Percentiles rank a stretch among this genome's conserved stretches.
Evolutionary conservation across 108 stramenopile genomes (phyloP).

Genomic region (Bacterosira constricta): DNA sequence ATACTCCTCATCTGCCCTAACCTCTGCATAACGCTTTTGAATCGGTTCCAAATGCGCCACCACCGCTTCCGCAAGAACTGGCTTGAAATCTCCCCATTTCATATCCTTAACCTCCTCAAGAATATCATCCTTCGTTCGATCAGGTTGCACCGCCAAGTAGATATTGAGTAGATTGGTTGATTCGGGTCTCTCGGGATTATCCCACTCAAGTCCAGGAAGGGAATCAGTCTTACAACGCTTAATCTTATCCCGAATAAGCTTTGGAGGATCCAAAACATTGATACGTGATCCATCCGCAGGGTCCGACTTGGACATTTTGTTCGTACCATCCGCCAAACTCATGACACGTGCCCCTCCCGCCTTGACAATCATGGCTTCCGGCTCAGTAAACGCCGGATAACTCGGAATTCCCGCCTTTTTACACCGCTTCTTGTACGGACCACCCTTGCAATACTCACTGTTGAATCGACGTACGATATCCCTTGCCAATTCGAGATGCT

Average conservation of each 20-base stretch:
- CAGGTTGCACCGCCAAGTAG: slow-evolving; percentile 89
- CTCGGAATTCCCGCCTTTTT: slow-evolving; percentile 82
- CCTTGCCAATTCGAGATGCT: slow-evolving; percentile 98
- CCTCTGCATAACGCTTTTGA: slow-evolving; percentile 87
- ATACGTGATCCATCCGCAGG: slow-evolving; percentile 91
- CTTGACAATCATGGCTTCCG: slow-evolving; percentile 95
- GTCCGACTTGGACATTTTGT: slow-evolving; percentile 98
- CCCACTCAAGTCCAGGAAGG: slow-evolving; percentile 89
- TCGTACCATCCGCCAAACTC: slow-evolving; percentile 95
- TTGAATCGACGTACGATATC: slow-evolving; percentile 97
- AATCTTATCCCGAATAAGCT: slow-evolving; percentile 92
- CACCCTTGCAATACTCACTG: slow-evolving; percentile 91
- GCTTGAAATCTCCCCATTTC: slow-evolving; percentile 98
- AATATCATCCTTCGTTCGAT: slow-evolving; percentile 77
- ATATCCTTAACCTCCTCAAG: slow-evolving; percentile 82
- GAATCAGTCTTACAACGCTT: slow-evolving; percentile 97
- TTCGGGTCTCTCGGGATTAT: slow-evolving; percentile 97
- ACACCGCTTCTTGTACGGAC: slow-evolving; percentile 82
- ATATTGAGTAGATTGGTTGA: slow-evolving; percentile 97
- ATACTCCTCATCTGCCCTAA: slow-evolving; percentile 86
- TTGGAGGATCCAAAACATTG: slow-evolving; percentile 94
- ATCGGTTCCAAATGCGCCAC: slow-evolving; percentile 94
- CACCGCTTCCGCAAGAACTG: slow-evolving; percentile 91
- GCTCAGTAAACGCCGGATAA: slow-evolving; percentile 89
- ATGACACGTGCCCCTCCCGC: slow-evolving; percentile 95